phyloP scores from a whole-genome alignment of 495 filamentous ascomycete species.

The Tuber borchii region DNA sequence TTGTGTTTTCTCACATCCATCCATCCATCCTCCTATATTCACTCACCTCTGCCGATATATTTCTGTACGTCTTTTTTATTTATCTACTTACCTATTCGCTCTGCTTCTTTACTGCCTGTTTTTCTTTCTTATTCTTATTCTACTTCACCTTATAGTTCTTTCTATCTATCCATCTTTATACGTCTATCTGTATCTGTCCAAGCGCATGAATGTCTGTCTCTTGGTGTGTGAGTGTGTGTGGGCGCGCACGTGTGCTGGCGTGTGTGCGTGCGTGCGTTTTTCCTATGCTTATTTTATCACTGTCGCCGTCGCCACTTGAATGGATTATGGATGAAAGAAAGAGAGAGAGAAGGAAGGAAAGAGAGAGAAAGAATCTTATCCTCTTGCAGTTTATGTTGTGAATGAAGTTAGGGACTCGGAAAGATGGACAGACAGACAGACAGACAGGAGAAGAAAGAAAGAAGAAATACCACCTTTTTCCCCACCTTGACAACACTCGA shows the following conservation, averaged over 20 bases:
- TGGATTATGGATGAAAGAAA: slow-evolving; percentile 3
- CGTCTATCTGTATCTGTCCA: background rate
- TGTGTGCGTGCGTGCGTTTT: slow-evolving; percentile 5
- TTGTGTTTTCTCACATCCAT: background rate
- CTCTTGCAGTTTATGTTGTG: background rate
- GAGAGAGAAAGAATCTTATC: background rate
- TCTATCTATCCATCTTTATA: background rate
- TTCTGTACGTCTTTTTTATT: background rate
- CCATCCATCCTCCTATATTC: background rate
- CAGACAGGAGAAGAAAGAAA: background rate
- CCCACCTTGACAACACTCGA: background rate
- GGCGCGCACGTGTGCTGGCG: slow-evolving; percentile 1
- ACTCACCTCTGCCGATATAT: background rate
- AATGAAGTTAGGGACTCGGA: background rate
- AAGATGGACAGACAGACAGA: background rate
- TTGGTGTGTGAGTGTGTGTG: background rate
- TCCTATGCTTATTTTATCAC: background rate
- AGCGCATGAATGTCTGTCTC: background rate
- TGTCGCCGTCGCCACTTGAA: background rate
- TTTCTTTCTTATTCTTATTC: background rate
- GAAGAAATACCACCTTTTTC: background rate
- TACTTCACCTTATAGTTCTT: background rate
- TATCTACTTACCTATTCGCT: background rate
- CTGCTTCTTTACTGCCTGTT: background rate
- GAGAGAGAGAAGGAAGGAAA: background rate